Percentiles rank a stretch among this genome's conserved stretches.
Conservation (phyloP, 169 alveolate species). For the Cryptosporidium xiaoi region DNA sequence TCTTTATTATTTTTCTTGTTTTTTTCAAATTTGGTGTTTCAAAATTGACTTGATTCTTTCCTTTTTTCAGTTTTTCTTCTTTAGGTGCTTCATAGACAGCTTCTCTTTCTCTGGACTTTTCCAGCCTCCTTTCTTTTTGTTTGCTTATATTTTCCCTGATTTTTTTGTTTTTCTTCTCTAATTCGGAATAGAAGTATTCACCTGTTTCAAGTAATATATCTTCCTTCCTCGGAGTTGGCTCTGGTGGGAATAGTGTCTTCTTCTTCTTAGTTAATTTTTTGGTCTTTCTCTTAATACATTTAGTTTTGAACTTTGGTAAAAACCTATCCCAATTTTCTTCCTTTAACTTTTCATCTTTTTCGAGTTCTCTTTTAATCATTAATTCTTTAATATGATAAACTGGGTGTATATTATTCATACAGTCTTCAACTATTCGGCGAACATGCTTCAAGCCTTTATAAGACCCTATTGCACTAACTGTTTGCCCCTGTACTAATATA, state of each 20-base stretch:
- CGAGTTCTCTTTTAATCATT: constrained; percentile 97
- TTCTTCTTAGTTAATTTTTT: constrained; percentile 84
- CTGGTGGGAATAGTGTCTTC: constrained; percentile 95
- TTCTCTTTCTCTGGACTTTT: constrained; percentile 22
- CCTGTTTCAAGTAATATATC: constrained; percentile 97
- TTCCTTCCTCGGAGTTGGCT: constrained; percentile 96
- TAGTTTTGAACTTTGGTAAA: constrained; percentile 97
- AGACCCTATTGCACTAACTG: constrained; percentile 97
- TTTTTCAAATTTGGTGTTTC: neutral
- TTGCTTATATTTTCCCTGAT: constrained; percentile 40
- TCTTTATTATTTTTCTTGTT: neutral
- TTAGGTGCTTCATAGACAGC: constrained; percentile 16
- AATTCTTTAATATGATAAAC: constrained; percentile 98
- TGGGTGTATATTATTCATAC: constrained; percentile 99
- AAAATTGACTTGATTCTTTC: neutral
- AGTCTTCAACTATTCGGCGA: constrained; percentile 95
- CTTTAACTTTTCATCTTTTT: constrained; percentile 92
- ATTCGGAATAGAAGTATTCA: constrained; percentile 93
- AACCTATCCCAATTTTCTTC: constrained; percentile 97
- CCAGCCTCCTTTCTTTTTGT: constrained; percentile 65
- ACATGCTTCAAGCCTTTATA: constrained; percentile 93
- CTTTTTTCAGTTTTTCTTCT: neutral
- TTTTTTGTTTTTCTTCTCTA: constrained; percentile 77
- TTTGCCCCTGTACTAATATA: constrained; percentile 97
- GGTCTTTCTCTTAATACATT: constrained; percentile 90